Evolutionary conservation across 139 green algal genomes (phyloP), one percentile per base, ranked within the genome.

Genomic region (Volvox africanus): DNA sequence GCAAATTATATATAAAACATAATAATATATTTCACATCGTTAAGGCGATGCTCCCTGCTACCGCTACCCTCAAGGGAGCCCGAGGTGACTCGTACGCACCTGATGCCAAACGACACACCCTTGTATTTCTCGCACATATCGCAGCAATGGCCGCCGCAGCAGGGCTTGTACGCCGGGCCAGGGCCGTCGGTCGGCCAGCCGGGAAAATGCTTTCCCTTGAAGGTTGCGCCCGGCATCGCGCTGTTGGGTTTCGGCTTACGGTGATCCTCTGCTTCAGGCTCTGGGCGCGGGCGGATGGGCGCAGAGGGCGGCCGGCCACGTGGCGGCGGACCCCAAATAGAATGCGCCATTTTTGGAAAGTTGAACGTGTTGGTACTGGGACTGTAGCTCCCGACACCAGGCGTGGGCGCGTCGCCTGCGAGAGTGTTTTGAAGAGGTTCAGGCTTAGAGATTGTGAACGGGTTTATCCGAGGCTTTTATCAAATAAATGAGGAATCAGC

Each of bases 111-210:
- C 2, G 69, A 82, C 2, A 3, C 12, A 20, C 85, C 85, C 37
- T 82, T 89, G 85, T 89, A 89, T 36, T 89, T 89, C 3, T 89
- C 85, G 69, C 85, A 89, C 36, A 65, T 65, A 71, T 89, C 85
- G 26, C 85, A 89, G 85, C 85, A 89, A 71, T 73, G 24, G 24
- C 18, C n/a, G 69, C 85, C 68, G 36, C 85, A 89, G 85, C 69
- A 82, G 69, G 69, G 85, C 22, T 73, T 30, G 69, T 82, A 82
- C 20, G 69, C 68, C 20, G 85, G 85, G 16, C 85, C 85, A 16
- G 85, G 85, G 2, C 62, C 78, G 69, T 82, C 85, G 5, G 85
- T 50, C 28, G 16, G 21, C 37, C n/a, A 71, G 0, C 24, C 50
- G 28, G 65, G 65, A 28, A 32, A 36, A 37, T 68, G 22, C 33